Evolutionary conservation across 805 yeast species (phyloP).

Genomic region (Candida maesae): DNA sequence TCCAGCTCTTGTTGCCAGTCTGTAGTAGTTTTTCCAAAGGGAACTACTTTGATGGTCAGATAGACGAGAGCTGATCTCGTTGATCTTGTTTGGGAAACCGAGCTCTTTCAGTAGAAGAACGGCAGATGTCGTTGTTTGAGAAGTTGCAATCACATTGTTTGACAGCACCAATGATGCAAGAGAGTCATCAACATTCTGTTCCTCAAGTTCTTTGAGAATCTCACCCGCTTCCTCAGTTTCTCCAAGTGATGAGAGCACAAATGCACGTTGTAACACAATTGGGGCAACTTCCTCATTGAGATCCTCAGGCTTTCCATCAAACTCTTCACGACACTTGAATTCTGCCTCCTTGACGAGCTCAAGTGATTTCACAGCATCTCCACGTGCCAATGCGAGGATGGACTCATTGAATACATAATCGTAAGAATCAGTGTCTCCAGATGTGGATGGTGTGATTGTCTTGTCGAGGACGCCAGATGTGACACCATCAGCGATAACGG

Average conservation of each 20-base stretch:
- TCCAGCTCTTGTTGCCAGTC: conserved; percentile 20
- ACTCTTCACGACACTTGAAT: conserved; percentile 36
- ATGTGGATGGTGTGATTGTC: conserved; percentile 17
- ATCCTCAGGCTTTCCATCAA: conserved; percentile 34
- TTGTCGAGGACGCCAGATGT: conserved; percentile 12
- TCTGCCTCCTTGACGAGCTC: conserved; percentile 43
- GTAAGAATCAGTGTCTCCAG: conserved; percentile 37
- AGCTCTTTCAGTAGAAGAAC: conserved; percentile 32
- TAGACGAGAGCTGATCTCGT: conserved; percentile 20
- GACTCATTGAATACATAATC: conserved; percentile 67
- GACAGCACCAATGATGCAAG: conserved; percentile 29
- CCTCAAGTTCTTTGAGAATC: conserved; percentile 33
- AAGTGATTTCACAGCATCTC: conserved; percentile 38
- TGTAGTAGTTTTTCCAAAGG: conserved; percentile 22
- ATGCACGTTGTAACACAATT: conserved; percentile 57
- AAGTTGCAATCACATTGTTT: conserved; percentile 28
- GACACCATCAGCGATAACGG: conserved; percentile 51
- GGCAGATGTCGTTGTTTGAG: conserved; percentile 2
- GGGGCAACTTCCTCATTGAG: conserved; percentile 51
- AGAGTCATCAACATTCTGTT: conserved; percentile 23
- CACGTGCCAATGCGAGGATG: conserved; percentile 45
- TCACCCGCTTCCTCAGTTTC: conserved; percentile 33
- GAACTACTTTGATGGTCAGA: conserved; percentile 20
- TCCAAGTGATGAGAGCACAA: conserved; percentile 43
- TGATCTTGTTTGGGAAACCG: conserved; percentile 26